Percentiles rank a stretch among this genome's conserved stretches.
Evolutionary conservation across 768 basidiomycete genomes (phyloP).

Genomic region (Lactifluus piperatus): DNA sequence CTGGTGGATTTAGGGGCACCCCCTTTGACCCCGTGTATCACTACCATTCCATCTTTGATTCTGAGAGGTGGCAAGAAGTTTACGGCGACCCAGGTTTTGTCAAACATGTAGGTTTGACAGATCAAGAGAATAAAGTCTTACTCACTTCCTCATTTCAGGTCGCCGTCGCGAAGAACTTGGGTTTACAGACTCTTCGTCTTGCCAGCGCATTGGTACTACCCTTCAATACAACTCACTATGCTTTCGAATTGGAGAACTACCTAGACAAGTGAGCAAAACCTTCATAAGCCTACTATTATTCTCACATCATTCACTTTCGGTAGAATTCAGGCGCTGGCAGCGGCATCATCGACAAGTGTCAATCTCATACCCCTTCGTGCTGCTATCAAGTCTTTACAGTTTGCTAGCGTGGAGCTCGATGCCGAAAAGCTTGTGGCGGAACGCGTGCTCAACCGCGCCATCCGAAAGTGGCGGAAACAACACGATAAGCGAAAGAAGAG

Average conservation of each 20-base stretch:
- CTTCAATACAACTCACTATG: constrained; percentile 61
- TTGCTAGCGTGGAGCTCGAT: constrained; percentile 18
- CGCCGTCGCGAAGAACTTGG: constrained; percentile 51
- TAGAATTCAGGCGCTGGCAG: constrained; percentile 40
- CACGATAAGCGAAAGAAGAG: not conserved
- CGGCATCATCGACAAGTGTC: not conserved
- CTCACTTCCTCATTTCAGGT: constrained; percentile 27
- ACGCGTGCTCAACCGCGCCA: not conserved
- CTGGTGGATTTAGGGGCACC: constrained; percentile 30
- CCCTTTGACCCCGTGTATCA: constrained; percentile 46
- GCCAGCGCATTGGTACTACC: constrained; percentile 49
- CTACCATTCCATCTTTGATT: constrained; percentile 55
- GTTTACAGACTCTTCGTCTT: constrained; percentile 45
- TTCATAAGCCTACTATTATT: not conserved
- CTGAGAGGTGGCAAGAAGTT: constrained; percentile 47
- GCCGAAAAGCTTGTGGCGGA: constrained; percentile 15
- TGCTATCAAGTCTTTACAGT: constrained; percentile 15
- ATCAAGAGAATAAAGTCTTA: not conserved
- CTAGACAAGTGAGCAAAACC: constrained; percentile 37
- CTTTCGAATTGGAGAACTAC: constrained; percentile 45
- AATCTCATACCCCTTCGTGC: constrained; percentile 18
- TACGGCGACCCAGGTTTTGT: constrained; percentile 59
- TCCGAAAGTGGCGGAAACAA: constrained; percentile 3
- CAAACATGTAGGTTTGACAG: constrained; percentile 37
- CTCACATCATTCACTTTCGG: not conserved